Base-by-base conservation (phyloP, 2,329 filamentous ascomycete genomes). In the Paecilomyces formosus region DNA sequence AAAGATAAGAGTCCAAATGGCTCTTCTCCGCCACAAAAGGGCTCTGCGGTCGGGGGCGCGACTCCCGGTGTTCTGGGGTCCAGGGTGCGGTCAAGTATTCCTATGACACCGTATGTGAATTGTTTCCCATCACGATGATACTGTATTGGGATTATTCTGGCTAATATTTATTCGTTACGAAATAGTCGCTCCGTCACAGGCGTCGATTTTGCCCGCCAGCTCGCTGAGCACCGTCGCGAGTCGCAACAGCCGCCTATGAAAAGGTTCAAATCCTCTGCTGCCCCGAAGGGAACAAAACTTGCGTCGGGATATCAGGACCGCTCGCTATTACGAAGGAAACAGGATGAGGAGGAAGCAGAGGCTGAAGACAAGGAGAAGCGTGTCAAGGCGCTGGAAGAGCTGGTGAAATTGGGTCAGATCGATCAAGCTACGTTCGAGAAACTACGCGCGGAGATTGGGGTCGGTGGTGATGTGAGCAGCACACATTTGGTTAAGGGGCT, bases 401-500 rank as follows among this genome's bases (percentile, higher is more conserved):
- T 88, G 66, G 81, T 92, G 63, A 94, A 94, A 74, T 80, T 92
- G 52, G 90, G 89, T 54, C 86, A 96, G 74, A 92, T 97, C 63
- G 89, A 95, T 64, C 82, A 85, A 64, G 83, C 82, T 54, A 91
- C 87, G 0, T 96, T 95, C 71, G 87, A 93, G 66, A 85, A 82
- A 66, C 73, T 93, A 49, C 81, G 88, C 33, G 83, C 84, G 62
- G 84, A 95, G 65, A 90, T 97, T 57, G 84, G 76, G 0, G 79
- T 90, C 0, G 92, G 92, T 3, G 93, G 92, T 7, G 89, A 96
- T 71, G 75, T 92, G 22, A 79, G 79, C 13, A 90, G 86, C 65
- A 96, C 92, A 13, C 91, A 96, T 79, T 76, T 97, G 63, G 88
- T 97, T 54, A 97, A 97, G 70, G 94, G 94, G 0, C 76, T 99